Evolutionary conservation across 169 alveolate species (phyloP), one percentile per base, ranked within the genome.

Genomic region (Cyclospora cayetanensis): DNA sequence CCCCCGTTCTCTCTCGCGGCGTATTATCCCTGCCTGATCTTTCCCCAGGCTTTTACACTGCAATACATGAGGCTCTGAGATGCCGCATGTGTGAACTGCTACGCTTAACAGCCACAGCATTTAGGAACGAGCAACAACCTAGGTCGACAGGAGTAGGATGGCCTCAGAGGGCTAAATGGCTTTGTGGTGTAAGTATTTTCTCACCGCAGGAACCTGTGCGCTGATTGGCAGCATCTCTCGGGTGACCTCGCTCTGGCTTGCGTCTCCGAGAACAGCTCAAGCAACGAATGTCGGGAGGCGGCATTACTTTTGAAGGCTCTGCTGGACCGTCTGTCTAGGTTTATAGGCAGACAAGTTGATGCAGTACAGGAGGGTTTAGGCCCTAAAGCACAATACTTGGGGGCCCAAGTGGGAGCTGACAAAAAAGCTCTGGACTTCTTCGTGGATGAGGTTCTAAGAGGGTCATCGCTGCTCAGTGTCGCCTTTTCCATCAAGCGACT

Each of bases 381-480:
- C 60, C 93, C 93, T 20, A 93, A 90, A 39, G 95, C 93, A 1
- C 91, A 86, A 27, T 93, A 74, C 42, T 66, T 93, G 60, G 95
- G 95, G 1, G 88, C 90, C 4, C 93, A 89, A 22, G 92, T 90
- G 27, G 94, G 91, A n/a, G 82, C 92, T 15, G 93, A 90, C 42
- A 93, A 84, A 90, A 60, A 90, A 41, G 93, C 74, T 35, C 93
- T 90, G 29, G 95, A 93, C 52, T 91, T 93, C 31, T 93, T 93
- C 66, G 95, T 93, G 35, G 95, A 93, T 65, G 95, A 93, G 87
- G 93, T 93, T 25, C 91, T 93, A n/a, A 91, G 95, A 4, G 95
- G 95, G 55, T 84, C 93, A 0, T 63, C 95, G 15, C 87, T 93
- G 53, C 90, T 93, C 79, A 29, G 93, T 15, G 83, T 93, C 77